phyloP scores from a whole-genome alignment of 1,284 basidiomycete species.

The Ustilago hordei region DNA sequence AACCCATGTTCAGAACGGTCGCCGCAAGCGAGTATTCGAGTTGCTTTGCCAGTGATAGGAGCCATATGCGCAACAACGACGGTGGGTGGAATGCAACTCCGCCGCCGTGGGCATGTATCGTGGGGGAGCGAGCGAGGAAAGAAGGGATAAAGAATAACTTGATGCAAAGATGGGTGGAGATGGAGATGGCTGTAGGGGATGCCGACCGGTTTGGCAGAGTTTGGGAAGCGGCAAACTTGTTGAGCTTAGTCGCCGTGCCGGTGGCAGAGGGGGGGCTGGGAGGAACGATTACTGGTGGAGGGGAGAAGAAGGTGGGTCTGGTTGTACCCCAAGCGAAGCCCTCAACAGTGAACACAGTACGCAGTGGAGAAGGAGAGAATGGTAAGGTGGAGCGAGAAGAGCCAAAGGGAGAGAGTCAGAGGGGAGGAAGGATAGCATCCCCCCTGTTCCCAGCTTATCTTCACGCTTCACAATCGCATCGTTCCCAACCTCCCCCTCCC shows the following conservation, averaged over 20 bases:
- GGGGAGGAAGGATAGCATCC: conserved; percentile 33
- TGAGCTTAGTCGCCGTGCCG: neutral
- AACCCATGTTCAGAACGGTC: conserved; percentile 30
- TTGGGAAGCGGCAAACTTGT: neutral
- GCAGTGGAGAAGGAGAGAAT: neutral
- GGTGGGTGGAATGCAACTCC: conserved; percentile 19
- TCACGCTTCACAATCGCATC: conserved; percentile 27
- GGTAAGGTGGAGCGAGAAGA: neutral
- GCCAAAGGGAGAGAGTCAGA: neutral
- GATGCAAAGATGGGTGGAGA: conserved; percentile 32
- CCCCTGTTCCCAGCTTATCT: conserved; percentile 48
- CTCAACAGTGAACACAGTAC: no score
- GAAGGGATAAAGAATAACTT: conserved; percentile 28
- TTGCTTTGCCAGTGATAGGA: conserved; percentile 54
- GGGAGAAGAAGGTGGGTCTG: neutral
- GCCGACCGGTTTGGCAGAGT: conserved; percentile 15
- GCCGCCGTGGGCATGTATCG: conserved; percentile 29
- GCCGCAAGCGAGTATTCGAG: conserved; percentile 23
- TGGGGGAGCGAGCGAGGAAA: conserved; percentile 10
- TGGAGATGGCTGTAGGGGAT: neutral
- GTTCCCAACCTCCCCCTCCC: conserved; percentile 1
- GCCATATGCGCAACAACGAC: conserved; percentile 40
- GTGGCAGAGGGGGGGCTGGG: neutral
- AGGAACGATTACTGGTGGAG: neutral
- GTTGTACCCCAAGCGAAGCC: neutral